Evolutionary conservation across 2,329 filamentous ascomycete genomes (phyloP).

Genomic region (Verticillium longisporum): DNA sequence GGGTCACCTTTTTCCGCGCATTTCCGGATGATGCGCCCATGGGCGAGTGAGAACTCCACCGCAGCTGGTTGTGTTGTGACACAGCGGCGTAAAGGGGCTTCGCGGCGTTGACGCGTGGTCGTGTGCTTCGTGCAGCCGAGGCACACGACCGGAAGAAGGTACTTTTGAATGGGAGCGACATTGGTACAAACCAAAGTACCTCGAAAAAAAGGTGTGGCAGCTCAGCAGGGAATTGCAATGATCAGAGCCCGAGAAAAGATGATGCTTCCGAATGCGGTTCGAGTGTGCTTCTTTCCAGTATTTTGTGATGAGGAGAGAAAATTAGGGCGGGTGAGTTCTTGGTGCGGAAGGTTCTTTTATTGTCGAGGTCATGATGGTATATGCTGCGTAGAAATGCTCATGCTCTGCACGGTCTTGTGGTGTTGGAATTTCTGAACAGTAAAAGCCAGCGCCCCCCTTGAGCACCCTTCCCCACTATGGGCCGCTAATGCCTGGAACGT

Average conservation of each 20-base stretch:
- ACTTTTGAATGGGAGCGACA: slow-evolving; percentile 9
- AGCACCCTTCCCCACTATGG: too few species aligned
- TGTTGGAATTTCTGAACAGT: slow-evolving; percentile 13
- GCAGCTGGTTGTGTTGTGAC: slow-evolving; percentile 14
- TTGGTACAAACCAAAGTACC: slow-evolving; percentile 6
- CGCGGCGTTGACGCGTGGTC: slow-evolving; percentile 15
- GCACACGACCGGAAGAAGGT: slow-evolving; percentile 22
- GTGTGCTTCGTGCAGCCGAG: slow-evolving; percentile 20
- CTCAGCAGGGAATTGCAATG: background rate
- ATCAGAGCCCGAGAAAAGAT: background rate
- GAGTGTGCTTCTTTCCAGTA: background rate
- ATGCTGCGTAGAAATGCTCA: slow-evolving; percentile 60
- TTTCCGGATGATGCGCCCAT: slow-evolving; percentile 52
- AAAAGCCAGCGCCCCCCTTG: too few species aligned
- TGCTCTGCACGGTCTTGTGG: slow-evolving; percentile 24
- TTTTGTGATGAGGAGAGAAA: background rate
- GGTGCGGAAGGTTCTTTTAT: slow-evolving; percentile 32
- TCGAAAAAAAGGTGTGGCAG: background rate
- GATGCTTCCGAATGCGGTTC: background rate
- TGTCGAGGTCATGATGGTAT: slow-evolving; percentile 51
- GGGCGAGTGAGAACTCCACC: slow-evolving; percentile 76
- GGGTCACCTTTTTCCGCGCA: slow-evolving; percentile 76
- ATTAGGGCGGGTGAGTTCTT: background rate
- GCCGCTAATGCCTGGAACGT: too few species aligned
- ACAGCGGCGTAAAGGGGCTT: slow-evolving; percentile 8